Evolutionary conservation across 495 filamentous ascomycete genomes (phyloP).

Genomic region (Penicillium angulare): DNA sequence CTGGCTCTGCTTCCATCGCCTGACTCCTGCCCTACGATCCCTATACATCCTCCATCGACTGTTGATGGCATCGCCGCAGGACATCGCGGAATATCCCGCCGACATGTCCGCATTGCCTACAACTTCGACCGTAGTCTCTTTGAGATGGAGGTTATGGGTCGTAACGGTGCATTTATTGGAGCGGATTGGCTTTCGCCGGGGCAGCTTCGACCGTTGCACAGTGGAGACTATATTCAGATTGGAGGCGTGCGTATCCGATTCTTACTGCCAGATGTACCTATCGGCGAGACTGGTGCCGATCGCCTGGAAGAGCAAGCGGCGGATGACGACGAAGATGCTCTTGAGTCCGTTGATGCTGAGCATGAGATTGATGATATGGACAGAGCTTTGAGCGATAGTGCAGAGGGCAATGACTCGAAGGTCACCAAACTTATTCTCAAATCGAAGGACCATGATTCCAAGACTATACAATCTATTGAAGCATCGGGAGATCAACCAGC

Average conservation of each 20-base stretch:
- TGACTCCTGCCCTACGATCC: slow-evolving; percentile 69
- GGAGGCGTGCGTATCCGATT: slow-evolving; percentile 74
- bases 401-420: slow-evolving; percentile 36
- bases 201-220: slow-evolving; percentile 62
- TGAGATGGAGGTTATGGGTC: slow-evolving; percentile 76
- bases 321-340: slow-evolving; percentile 42
- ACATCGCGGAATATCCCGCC: slow-evolving; percentile 71
- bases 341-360: slow-evolving; percentile 28
- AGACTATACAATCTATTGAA: slow-evolving; percentile 35
- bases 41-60: slow-evolving; percentile 74
- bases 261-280: slow-evolving; percentile 67
- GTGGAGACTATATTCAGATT: slow-evolving; percentile 74
- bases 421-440: slow-evolving; percentile 38
- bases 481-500: slow-evolving; percentile 43
- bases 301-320: slow-evolving; percentile 60
- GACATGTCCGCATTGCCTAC: slow-evolving; percentile 81
- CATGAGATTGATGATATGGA: slow-evolving; percentile 38
- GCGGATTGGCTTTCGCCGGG: slow-evolving; percentile 64
- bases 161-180: slow-evolving; percentile 84
- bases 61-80: slow-evolving; percentile 60
- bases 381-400: slow-evolving; percentile 27
- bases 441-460: slow-evolving; percentile 36
- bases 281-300: slow-evolving; percentile 67
- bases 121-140: slow-evolving; percentile 72
- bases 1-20: slow-evolving; percentile 46